These are phyloP conservation scores for Aspergillus terreus DNA, from an alignment of 2,329 filamentous ascomycete genomes.

Conservation along the genomic window DNA sequence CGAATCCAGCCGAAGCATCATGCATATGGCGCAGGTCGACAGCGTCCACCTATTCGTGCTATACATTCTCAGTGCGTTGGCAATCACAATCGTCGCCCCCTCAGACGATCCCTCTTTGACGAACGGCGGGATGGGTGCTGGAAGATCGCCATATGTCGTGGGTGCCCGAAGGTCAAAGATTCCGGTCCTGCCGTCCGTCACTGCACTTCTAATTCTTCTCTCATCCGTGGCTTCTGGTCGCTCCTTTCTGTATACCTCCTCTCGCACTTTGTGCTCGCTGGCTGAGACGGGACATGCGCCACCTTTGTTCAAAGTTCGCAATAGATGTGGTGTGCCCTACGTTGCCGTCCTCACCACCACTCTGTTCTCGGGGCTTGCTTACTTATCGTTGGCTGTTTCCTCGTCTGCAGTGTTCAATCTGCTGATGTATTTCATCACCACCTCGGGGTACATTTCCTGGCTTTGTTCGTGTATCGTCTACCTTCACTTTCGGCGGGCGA, in stretches of 20 bases:
- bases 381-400: constrained; percentile 60
- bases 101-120: constrained; percentile 53
- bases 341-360: constrained; percentile 54
- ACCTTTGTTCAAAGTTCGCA: constrained; percentile 55
- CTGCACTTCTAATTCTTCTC: constrained; percentile 71
- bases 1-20: constrained; percentile 48
- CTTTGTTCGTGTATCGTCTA: constrained; percentile 58
- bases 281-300: constrained; percentile 63
- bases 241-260: constrained; percentile 70
- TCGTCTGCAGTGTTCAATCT: constrained; percentile 63
- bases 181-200: constrained; percentile 59
- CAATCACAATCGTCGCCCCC: constrained; percentile 58
- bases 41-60: constrained; percentile 57
- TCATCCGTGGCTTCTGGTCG: constrained; percentile 75
- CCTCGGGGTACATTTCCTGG: constrained; percentile 68
- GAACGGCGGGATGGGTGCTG: constrained; percentile 51
- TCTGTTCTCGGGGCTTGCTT: constrained; percentile 59
- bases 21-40: constrained; percentile 51
- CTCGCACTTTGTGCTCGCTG: constrained; percentile 62
- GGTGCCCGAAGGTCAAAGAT: constrained; percentile 54
- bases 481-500: constrained; percentile 52
- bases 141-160: constrained; percentile 45
- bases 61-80: constrained; percentile 55
- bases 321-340: constrained; percentile 59
- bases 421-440: constrained; percentile 66